A percentile compares a stretch with the other conserved stretches of the same genome.
These are phyloP conservation scores for Raphidocelis subcapitata DNA, from an alignment of 139 green algal genomes.

Conservation along the genomic window DNA sequence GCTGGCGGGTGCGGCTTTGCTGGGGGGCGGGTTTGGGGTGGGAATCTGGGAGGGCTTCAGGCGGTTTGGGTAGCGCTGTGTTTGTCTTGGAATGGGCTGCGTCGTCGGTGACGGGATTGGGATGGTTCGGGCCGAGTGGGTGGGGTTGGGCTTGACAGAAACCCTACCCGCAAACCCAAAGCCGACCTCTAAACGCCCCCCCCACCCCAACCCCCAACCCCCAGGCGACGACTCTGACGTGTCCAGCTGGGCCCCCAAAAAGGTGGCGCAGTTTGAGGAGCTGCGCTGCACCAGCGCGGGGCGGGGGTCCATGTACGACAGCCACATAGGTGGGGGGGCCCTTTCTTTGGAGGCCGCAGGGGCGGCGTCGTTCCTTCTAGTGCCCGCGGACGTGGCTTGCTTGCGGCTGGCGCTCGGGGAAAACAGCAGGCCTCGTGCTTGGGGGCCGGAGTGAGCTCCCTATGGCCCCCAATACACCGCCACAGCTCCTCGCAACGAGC, in stretches of 20 bases:
- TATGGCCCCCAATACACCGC: neutral
- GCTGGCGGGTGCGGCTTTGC: conserved; percentile 25
- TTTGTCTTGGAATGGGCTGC: neutral
- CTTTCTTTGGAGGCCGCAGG: neutral
- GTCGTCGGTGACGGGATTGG: neutral
- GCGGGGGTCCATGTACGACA: conserved; percentile 58
- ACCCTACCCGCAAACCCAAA: neutral
- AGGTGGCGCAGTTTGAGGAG: conserved; percentile 31
- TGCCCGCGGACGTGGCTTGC: neutral
- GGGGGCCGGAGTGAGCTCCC: neutral
- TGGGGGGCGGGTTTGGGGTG: neutral
- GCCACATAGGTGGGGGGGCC: conserved; percentile 9
- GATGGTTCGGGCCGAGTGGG: neutral
- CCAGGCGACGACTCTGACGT: conserved; percentile 1
- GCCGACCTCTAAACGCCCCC: neutral
- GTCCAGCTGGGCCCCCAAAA: conserved; percentile 12
- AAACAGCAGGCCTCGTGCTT: neutral
- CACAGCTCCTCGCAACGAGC: neutral
- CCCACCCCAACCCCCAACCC: neutral
- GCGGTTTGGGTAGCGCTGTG: neutral
- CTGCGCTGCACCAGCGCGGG: conserved; percentile 44
- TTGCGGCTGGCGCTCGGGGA: neutral
- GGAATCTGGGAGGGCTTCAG: neutral
- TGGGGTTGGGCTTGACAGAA: conserved; percentile 4
- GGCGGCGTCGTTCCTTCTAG: neutral